phyloP scores from a whole-genome alignment of 176 grass and related monocot species.

The Oryza brachyantha region DNA sequence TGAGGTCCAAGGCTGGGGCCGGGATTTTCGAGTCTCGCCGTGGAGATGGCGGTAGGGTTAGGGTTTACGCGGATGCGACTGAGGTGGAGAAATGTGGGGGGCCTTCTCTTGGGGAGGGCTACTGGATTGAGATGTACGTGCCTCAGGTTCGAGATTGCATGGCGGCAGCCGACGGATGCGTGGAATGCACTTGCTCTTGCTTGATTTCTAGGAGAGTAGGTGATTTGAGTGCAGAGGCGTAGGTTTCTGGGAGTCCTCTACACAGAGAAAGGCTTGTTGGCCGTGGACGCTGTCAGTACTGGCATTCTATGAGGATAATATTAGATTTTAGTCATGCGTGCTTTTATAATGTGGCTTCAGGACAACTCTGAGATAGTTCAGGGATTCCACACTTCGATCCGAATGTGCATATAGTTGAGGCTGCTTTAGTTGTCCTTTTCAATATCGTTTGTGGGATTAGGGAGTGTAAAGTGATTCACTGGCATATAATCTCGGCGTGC shows the following conservation, averaged over 20 bases:
- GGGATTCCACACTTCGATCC: not conserved
- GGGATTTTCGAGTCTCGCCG: not conserved
- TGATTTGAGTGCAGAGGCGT: not conserved
- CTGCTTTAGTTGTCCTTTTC: not conserved
- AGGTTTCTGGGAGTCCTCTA: not conserved
- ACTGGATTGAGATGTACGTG: not conserved
- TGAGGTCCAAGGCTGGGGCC: not conserved
- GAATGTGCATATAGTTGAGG: not conserved
- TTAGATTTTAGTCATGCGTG: not conserved
- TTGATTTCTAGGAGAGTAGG: not conserved
- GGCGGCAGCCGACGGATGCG: not conserved
- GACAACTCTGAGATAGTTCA: not conserved
- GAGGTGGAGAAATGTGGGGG: not conserved
- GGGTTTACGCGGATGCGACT: constrained; percentile 12
- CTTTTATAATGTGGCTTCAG: not conserved
- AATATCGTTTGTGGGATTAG: not conserved
- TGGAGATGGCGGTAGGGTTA: constrained; percentile 10
- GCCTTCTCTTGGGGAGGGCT: not conserved
- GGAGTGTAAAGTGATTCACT: not conserved
- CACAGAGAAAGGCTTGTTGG: not conserved
- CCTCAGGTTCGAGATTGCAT: not conserved
- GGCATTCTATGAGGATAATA: not conserved
- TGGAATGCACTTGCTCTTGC: not conserved
- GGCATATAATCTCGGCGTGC: not conserved
- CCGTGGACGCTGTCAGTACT: not conserved